Evolutionary conservation across 331 rosid species (phyloP), one percentile per base, ranked within the genome.

Genomic region (Spiraea crenata): DNA sequence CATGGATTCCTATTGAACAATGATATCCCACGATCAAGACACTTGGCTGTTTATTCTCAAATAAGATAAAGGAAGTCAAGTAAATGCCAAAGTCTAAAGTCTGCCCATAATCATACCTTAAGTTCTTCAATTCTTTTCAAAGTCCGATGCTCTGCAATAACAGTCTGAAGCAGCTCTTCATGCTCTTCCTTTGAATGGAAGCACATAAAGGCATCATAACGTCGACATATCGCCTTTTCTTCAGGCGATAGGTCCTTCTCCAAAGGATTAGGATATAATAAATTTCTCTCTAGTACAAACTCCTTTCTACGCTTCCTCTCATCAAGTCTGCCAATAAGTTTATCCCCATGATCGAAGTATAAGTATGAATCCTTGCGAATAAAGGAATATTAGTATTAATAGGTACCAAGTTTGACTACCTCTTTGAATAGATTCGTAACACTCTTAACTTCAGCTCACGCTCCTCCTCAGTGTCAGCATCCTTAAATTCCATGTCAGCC

Each of bases 401-500:
- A 57, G n/a, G 63, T 11, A 55, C 7, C 61, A 67, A 79, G 46
- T 45, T 45, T 3, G 7, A 38, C 55, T 74, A 91, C 99, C 97
- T 89, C 84, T 89, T 95, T n/a, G 82, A 72, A 85, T 89, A 91
- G 57, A 89, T 83, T 40, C 81, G 93, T 76, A 95, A 67, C 59
- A 95, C 89, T 61, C 93, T 87, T 69, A 91, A 67, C 78, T 95
- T 91, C 74, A 95, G 82, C 68, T 95, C 97, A 58, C 89, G 91
- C 77, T 95, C 99, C 0, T 95, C 99, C 49, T 86, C 97, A 31
- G 72, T 79, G 72, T 95, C 99, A 48, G 84, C 70, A 37, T 95
- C 96, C 90, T 91, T 95, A 73, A 95, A 95, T 74, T 95, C 99
- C 99, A 95, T 95, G 81, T 95, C 96, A 39, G 97, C 97, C 6